These are phyloP conservation scores for Spiraea crenata DNA, from an alignment of 331 rosid genomes.

Conservation along the genomic window DNA sequence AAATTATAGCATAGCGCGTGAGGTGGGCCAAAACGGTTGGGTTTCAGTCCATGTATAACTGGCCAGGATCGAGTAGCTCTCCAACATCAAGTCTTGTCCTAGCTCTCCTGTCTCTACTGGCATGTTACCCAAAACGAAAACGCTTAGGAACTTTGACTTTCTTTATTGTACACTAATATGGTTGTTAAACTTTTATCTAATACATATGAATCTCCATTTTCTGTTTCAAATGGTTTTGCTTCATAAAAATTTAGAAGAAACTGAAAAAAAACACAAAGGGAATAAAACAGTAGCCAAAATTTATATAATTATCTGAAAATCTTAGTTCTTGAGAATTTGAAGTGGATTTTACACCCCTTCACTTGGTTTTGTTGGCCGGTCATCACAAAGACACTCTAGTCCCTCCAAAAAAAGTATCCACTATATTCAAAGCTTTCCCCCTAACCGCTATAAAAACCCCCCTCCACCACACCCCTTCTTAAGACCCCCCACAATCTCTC, in stretches of 20 bases:
- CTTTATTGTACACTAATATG: neutral
- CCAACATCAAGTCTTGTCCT: constrained; percentile 21
- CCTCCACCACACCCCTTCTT: constrained; percentile 1
- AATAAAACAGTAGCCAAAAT: too few relatives aligned
- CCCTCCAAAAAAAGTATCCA: neutral
- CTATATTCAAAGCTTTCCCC: constrained; percentile 8
- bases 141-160: constrained; percentile 12
- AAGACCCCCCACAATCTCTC: neutral
- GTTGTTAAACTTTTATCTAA: neutral
- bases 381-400: constrained; percentile 12
- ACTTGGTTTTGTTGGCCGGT: constrained; percentile 29
- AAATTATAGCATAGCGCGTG: constrained; percentile 19
- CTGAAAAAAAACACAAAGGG: neutral
- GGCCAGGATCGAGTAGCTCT: constrained; percentile 12
- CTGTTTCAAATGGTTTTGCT: neutral
- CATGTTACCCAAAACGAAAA: constrained; percentile 5
- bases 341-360: constrained; percentile 25
- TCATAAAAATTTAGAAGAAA: neutral
- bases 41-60: constrained; percentile 32
- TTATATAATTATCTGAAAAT: constrained; percentile 14
- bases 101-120: neutral
- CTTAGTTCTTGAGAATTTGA: constrained; percentile 19
- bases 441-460: constrained; percentile 47
- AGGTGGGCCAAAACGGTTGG: constrained; percentile 31
- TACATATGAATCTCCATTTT: neutral